phyloP scores from a whole-genome alignment of 2,329 filamentous ascomycete genomes.

The Nigrograna mackinnonii region DNA sequence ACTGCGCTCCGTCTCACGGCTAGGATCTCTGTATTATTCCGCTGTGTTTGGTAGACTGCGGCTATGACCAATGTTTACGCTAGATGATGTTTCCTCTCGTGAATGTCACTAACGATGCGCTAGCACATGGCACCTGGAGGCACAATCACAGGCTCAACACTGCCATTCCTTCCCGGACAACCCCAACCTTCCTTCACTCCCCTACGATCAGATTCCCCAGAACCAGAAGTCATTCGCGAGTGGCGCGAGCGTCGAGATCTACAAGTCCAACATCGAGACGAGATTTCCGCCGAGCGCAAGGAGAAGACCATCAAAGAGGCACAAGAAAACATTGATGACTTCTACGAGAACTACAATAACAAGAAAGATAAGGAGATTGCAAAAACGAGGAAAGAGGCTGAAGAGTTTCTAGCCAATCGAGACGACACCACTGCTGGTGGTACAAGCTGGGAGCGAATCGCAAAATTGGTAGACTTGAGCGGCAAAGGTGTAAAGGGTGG shows the following conservation, averaged over 20 bases:
- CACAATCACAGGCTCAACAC: constrained; percentile 73
- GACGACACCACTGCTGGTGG: constrained; percentile 94
- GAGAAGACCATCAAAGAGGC: constrained; percentile 85
- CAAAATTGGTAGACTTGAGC: constrained; percentile 95
- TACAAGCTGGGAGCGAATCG: constrained; percentile 97
- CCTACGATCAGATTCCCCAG: constrained; percentile 71
- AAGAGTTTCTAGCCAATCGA: constrained; percentile 84
- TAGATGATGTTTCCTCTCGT: too few relatives aligned
- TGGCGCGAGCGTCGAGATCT: constrained; percentile 92
- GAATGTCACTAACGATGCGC: too few relatives aligned
- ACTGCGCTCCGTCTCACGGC: too few relatives aligned
- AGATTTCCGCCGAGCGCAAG: constrained; percentile 82
- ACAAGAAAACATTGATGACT: constrained; percentile 94
- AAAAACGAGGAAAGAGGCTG: constrained; percentile 88
- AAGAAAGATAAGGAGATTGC: constrained; percentile 94
- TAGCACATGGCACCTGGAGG: constrained; percentile 75
- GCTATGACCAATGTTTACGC: too few relatives aligned
- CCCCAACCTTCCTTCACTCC: constrained; percentile 43
- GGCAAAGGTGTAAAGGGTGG: constrained; percentile 89
- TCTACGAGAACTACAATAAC: constrained; percentile 99
- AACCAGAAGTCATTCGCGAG: constrained; percentile 83
- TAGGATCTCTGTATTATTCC: too few relatives aligned
- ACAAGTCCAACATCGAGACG: constrained; percentile 79
- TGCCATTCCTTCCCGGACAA: constrained; percentile 56
- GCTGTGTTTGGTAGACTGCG: too few relatives aligned